Base-by-base conservation (phyloP, 345 rosid species). In the Sonneratia caseolaris region DNA sequence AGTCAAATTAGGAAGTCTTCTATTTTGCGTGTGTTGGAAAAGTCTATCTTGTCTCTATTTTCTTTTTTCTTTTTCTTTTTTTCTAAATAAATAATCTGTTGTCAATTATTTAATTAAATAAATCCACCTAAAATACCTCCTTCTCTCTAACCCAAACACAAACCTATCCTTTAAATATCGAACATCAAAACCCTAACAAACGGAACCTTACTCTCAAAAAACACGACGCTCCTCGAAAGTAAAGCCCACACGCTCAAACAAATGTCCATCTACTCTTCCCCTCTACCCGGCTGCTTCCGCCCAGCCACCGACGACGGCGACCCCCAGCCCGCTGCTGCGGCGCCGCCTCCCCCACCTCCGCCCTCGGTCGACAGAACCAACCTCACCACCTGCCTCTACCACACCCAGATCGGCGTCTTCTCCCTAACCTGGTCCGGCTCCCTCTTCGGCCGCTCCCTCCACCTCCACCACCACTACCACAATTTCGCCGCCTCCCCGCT, bases 361-460 rank as follows among this genome's bases (percentile, higher is more conserved):
- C 72, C 79, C 1, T 51, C 51, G 21, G 66, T 83, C 45, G 89
- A 82, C n/a, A 88, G 86, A 65, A 71, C 86, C 3, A 82, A 84
- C 72, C 87, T 89, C 4, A 84, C 89, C 19, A 89, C 94, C 8
- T 88, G 88, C 57, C 81, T 92, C 3, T 95, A 92, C 88, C 83
- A 87, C 69, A 92, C 98, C 53, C 83, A 79, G 55, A 85, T 88
- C 18, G 99, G 99, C 10, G 74, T 89, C 5, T 95, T 92, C 75
- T 88, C 93, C 59, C 85, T 95, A 8, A 90, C 98, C 22, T 95
- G 98, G 99, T 89, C 97, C 15, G 74, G 87, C 1, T 79, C 82
- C 68, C 83, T 89, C 77, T 75, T 90, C 61, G 96, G 99, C 72
- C 97, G 90, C 79, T 89, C 94, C 27, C 81, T 92, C 68, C 80